Evolutionary conservation across 164 flowering plant species (phyloP).

Genomic region (Magnolia changhungtana): DNA sequence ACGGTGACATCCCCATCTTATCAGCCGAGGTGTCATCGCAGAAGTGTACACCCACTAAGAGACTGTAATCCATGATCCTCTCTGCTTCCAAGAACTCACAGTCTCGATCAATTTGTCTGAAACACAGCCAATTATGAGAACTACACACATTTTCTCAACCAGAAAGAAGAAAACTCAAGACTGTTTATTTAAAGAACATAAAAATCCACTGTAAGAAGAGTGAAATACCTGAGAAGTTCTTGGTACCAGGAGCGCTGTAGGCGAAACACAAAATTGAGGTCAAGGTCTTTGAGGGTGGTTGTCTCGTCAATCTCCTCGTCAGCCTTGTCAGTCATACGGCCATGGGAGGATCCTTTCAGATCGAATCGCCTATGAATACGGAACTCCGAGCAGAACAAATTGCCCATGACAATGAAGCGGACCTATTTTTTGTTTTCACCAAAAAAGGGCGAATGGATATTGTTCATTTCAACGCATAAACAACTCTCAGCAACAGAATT

Average conservation of each 20-base stretch:
- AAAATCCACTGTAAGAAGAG: background rate
- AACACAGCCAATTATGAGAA: background rate
- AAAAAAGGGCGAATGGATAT: background rate
- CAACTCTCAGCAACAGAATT: background rate
- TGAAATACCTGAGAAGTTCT: slow-evolving; percentile 55
- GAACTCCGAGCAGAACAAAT: slow-evolving; percentile 59
- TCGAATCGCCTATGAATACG: slow-evolving; percentile 61
- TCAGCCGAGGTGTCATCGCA: slow-evolving; percentile 56
- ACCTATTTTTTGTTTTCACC: slow-evolving; percentile 36
- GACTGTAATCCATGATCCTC: slow-evolving; percentile 86
- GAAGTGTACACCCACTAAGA: slow-evolving; percentile 81
- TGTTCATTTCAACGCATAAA: background rate
- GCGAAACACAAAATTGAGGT: slow-evolving; percentile 73
- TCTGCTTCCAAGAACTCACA: slow-evolving; percentile 80
- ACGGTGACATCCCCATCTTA: slow-evolving; percentile 69
- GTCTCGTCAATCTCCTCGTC: slow-evolving; percentile 59
- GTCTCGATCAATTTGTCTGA: slow-evolving; percentile 77
- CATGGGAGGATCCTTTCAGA: slow-evolving; percentile 37
- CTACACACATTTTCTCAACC: background rate
- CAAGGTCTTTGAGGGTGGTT: slow-evolving; percentile 78
- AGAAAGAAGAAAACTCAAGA: background rate
- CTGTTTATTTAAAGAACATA: background rate
- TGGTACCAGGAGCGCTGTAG: slow-evolving; percentile 59
- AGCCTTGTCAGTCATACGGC: slow-evolving; percentile 45
- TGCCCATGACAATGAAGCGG: slow-evolving; percentile 68